A percentile compares a stretch with the other conserved stretches of the same genome.
phyloP scores from a whole-genome alignment of 371 early-diverging fungal species.

The Batrachochytrium dendrobatidis region DNA sequence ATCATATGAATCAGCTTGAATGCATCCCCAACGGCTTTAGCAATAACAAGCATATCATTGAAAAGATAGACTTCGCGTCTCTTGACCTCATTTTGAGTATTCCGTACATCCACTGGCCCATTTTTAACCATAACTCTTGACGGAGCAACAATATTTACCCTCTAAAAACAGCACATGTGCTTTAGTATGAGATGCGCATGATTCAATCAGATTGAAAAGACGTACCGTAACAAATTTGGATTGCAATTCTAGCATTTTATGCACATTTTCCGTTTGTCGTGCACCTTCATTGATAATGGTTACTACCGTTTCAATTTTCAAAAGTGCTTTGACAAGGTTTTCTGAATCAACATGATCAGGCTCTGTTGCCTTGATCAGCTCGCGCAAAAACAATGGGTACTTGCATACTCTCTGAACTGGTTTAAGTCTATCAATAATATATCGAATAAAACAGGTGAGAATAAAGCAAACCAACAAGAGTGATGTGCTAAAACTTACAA shows the following conservation, averaged over 20 bases:
- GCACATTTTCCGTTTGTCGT: slow-evolving; percentile 35
- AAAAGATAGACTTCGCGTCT: slow-evolving; percentile 40
- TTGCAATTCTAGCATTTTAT: slow-evolving; percentile 41
- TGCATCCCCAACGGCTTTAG: slow-evolving; percentile 29
- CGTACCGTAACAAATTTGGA: slow-evolving; percentile 29
- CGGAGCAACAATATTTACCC: slow-evolving; percentile 35
- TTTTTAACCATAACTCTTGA: slow-evolving; percentile 32
- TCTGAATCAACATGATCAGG: slow-evolving; percentile 32
- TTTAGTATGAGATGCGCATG: not conserved
- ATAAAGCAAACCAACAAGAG: slow-evolving; percentile 82
- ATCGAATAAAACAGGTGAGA: not conserved
- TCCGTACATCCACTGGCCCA: slow-evolving; percentile 25
- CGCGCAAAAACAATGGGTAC: slow-evolving; percentile 17
- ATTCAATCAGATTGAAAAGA: not conserved
- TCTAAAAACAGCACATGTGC: slow-evolving; percentile 14
- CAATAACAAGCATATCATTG: slow-evolving; percentile 41
- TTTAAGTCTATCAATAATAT: not conserved
- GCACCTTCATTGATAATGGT: slow-evolving; percentile 44
- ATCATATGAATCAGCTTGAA: slow-evolving; percentile 37
- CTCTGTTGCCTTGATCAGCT: slow-evolving; percentile 36
- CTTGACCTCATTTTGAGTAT: slow-evolving; percentile 20
- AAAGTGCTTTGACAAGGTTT: slow-evolving; percentile 25
- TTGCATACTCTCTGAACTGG: not conserved
- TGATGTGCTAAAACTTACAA: slow-evolving; percentile 61
- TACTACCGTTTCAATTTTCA: slow-evolving; percentile 42